These are phyloP conservation scores for Neofusicoccum cordaticola DNA, from an alignment of 2,329 filamentous ascomycete genomes.

Conservation along the genomic window DNA sequence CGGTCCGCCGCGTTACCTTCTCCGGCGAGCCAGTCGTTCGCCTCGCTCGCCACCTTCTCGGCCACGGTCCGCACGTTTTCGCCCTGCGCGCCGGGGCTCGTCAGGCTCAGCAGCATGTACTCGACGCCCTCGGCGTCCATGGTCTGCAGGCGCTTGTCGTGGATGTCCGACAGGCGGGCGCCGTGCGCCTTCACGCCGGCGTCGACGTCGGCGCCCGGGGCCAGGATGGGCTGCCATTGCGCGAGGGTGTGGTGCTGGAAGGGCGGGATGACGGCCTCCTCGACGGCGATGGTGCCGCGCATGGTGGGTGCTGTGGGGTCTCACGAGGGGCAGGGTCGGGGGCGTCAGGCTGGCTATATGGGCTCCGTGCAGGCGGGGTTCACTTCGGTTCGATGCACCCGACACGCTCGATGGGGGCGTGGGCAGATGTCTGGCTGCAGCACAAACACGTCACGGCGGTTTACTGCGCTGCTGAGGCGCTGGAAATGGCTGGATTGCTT, in stretches of 20 bases:
- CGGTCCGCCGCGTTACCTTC: conserved; percentile 16
- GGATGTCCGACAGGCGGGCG: conserved; percentile 53
- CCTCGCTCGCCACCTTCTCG: conserved; percentile 42
- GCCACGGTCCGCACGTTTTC: conserved; percentile 45
- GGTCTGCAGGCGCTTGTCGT: conserved; percentile 38
- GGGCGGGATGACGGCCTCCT: conserved; percentile 60
- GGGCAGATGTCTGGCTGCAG: too few species aligned
- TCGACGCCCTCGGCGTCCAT: conserved; percentile 48
- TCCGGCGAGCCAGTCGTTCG: conserved; percentile 48
- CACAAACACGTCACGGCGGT: too few species aligned
- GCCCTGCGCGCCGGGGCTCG: conserved; percentile 49
- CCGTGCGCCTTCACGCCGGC: conserved; percentile 45
- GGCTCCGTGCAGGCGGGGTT: not conserved
- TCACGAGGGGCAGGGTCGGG: too few species aligned
- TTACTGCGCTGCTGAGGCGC: too few species aligned
- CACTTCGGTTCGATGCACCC: not conserved
- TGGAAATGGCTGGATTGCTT: too few species aligned
- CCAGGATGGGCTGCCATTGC: conserved; percentile 63
- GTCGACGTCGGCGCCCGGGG: conserved; percentile 50
- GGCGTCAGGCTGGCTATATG: not conserved
- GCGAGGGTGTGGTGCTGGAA: conserved; percentile 58
- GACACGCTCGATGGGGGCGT: not conserved
- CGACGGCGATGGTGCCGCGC: conserved; percentile 60
- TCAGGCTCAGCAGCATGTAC: conserved; percentile 49
- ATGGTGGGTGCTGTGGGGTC: conserved; percentile 33